Conservation (phyloP, 2,329 filamentous ascomycete species). For the Alternaria viburni region DNA sequence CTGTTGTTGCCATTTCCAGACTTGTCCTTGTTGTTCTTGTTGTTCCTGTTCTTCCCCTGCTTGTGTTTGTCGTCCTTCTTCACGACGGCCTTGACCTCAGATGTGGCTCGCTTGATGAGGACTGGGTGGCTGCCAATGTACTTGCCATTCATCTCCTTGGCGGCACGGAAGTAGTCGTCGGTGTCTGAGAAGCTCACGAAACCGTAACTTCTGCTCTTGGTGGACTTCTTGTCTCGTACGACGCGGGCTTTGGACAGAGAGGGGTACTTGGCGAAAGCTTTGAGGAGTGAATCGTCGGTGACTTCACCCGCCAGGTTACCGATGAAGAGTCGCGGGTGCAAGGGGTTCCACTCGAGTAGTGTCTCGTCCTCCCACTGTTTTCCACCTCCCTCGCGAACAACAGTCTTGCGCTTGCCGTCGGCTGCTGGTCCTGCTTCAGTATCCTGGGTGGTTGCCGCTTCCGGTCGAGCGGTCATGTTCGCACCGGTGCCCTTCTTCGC, state of each 20-base stretch:
- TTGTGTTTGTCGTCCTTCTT: conserved; percentile 54
- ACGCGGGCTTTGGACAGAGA: conserved; percentile 93
- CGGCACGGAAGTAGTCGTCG: conserved; percentile 95
- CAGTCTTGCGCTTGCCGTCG: conserved; percentile 78
- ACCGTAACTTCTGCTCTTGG: conserved; percentile 94
- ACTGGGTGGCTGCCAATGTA: conserved; percentile 98
- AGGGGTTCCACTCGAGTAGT: conserved; percentile 93
- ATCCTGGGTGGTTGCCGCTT: conserved; percentile 47
- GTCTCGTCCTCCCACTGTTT: conserved; percentile 90
- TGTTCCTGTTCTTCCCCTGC: conserved; percentile 59
- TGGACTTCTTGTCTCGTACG: conserved; percentile 92
- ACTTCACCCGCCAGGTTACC: conserved; percentile 97
- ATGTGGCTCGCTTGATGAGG: conserved; percentile 83
- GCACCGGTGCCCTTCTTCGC: conserved; percentile 55
- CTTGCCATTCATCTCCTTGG: conserved; percentile 98
- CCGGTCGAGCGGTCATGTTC: conserved; percentile 44
- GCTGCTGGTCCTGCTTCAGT: conserved; percentile 56
- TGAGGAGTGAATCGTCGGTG: conserved; percentile 92
- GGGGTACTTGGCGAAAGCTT: conserved; percentile 87
- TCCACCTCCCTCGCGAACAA: conserved; percentile 85
- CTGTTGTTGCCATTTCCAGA: conserved; percentile 11
- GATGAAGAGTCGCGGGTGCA: conserved; percentile 92
- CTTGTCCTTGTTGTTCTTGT: conserved; percentile 42
- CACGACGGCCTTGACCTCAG: conserved; percentile 83
- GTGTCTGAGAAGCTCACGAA: conserved; percentile 96